Base-by-base conservation (phyloP, 805 yeast species). In the Candida boidinii region DNA sequence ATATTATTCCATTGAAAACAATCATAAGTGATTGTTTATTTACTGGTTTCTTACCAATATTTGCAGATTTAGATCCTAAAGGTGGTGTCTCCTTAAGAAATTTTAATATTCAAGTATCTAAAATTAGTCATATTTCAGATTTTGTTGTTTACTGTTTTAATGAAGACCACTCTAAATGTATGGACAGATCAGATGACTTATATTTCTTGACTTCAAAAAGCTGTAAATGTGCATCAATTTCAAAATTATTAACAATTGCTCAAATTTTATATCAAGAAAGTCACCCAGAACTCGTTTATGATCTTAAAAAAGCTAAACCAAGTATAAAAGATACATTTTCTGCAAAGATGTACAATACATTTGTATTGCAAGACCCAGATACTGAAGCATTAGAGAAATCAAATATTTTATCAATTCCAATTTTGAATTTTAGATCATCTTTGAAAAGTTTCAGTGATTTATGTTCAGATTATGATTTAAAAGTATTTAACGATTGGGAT, bases 71-170 rank as follows among this genome's bases (percentile, higher is more conserved):
- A 45, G 88, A 81, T 43, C 90, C 87, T 12, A 73, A 66, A 36
- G 63, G 69, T 27, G 92, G 94, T 4, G 76, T 84, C 5, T 74
- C 85, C 4, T 66, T 87, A 34, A 68, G 96, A 41, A 84, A 88
- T 49, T 88, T 87, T 54, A 86, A 83, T 49, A 74, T 82, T 36
- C 97, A 90, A 56, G 81, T 77, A 14, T 70, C 86, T n/a, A 87
- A 86, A 49, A 61, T 79, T 39, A 81, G 92, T 22, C 64, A 74
- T 18, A 64, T 86, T 8, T 68, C 92, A 0, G 94, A 84, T 48
- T 71, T 86, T 31, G 60, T 85, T 5, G 73, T 88, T n/a, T 90
- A 87, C 52, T 72, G 86, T 41, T 65, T 76, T 39, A 64, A 70
- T 38, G 54, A 57, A 3, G 58, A 56, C 31, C 66, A 63, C 43